These are phyloP conservation scores for Pseudogymnoascus sp. DNA, from an alignment of 2,329 filamentous ascomycete genomes.

Conservation along the genomic window DNA sequence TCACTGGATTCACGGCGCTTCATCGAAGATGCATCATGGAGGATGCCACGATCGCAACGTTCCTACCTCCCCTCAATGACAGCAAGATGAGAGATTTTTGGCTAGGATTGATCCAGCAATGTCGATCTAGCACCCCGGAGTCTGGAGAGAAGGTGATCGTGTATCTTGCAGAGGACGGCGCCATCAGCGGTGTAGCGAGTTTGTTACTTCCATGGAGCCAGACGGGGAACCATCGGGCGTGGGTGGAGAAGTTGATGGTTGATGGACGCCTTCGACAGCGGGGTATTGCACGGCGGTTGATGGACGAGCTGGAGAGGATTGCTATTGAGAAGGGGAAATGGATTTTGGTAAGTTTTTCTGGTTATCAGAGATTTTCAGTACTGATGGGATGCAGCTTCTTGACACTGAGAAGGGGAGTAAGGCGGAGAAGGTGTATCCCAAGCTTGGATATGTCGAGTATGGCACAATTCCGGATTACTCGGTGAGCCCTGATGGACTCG, in stretches of 20 bases:
- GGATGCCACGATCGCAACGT: conserved; percentile 48
- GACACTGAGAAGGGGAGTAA: conserved; percentile 45
- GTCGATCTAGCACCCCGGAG: conserved; percentile 40
- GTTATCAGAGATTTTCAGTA: not conserved
- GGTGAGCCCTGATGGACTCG: conserved; percentile 39
- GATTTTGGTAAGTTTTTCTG: conserved; percentile 42
- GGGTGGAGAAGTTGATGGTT: conserved; percentile 52
- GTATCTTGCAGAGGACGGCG: conserved; percentile 35
- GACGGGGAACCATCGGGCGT: conserved; percentile 47
- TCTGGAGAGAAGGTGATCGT: conserved; percentile 44
- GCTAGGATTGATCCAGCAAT: conserved; percentile 30
- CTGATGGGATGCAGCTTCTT: conserved; percentile 34
- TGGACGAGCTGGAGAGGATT: conserved; percentile 47
- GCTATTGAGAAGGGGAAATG: conserved; percentile 41
- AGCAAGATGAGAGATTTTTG: conserved; percentile 50
- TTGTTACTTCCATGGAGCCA: conserved; percentile 44
- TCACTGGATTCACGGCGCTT: conserved; percentile 49
- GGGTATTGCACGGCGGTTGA: conserved; percentile 45
- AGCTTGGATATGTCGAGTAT: conserved; percentile 45
- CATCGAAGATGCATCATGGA: conserved; percentile 52
- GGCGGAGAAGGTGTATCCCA: conserved; percentile 46
- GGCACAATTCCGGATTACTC: conserved; percentile 49
- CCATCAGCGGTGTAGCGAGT: conserved; percentile 50
- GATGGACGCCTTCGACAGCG: conserved; percentile 41
- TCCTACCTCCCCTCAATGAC: conserved; percentile 50